A percentile compares a stretch with the other conserved stretches of the same genome.
These are phyloP conservation scores for Pachyrhizus erosus DNA, from an alignment of 306 rosid genomes.

Conservation along the genomic window DNA sequence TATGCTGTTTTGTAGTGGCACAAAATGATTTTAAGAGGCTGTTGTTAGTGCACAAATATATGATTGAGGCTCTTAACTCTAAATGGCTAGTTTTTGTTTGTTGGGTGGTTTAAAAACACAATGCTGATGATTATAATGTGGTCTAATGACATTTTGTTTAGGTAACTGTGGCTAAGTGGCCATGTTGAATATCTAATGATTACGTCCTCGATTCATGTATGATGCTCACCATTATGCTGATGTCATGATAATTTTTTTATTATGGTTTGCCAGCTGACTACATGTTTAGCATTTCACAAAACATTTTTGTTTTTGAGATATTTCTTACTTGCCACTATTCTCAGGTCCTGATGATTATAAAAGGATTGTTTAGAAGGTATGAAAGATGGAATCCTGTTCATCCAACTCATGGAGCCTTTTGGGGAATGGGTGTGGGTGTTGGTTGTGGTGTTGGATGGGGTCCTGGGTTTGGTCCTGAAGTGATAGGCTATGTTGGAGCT, in stretches of 20 bases:
- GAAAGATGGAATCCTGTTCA: slow-evolving; percentile 93
- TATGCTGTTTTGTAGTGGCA: neutral
- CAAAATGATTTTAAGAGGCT: neutral
- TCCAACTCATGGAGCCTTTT: slow-evolving; percentile 90
- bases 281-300: neutral
- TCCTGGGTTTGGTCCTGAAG: slow-evolving; percentile 99
- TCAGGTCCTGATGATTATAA: slow-evolving; percentile 79
- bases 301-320: neutral
- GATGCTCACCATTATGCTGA: neutral
- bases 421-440: slow-evolving; percentile 94
- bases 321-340: slow-evolving; percentile 27
- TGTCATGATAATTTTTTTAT: neutral
- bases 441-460: slow-evolving; percentile 99
- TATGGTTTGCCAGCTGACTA: neutral
- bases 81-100: neutral
- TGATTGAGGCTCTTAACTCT: neutral
- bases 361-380: slow-evolving; percentile 73
- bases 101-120: neutral
- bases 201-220: neutral
- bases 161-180: neutral
- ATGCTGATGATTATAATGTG: neutral
- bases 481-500: slow-evolving; percentile 89
- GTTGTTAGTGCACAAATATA: neutral
- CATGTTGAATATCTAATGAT: neutral
- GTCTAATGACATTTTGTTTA: neutral